Evolutionary conservation across 768 basidiomycete genomes (phyloP).

Genomic region (Russula olivacea): DNA sequence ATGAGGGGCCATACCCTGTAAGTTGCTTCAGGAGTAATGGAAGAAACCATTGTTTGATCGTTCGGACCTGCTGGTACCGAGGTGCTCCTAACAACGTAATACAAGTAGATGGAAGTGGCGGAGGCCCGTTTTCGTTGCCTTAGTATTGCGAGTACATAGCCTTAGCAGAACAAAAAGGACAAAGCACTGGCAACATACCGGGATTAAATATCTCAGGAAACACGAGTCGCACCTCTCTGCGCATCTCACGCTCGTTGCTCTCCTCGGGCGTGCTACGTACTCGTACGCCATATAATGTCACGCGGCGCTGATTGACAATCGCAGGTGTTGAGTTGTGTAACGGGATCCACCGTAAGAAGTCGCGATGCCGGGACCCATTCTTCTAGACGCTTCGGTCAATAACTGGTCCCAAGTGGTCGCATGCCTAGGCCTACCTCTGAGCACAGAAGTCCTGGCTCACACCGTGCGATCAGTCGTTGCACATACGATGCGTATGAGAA

Average conservation of each 20-base stretch:
- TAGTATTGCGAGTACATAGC: neutral
- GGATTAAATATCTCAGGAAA: slow-evolving; percentile 57
- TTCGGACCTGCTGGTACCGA: slow-evolving; percentile 69
- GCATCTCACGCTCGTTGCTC: slow-evolving; percentile 59
- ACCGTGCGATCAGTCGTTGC: slow-evolving; percentile 74
- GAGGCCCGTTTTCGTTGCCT: slow-evolving; percentile 3
- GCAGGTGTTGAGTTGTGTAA: slow-evolving; percentile 54
- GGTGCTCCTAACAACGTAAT: slow-evolving; percentile 46
- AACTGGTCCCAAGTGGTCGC: neutral
- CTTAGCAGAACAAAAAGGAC: neutral
- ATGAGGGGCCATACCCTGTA: slow-evolving; percentile 37
- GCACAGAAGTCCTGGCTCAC: slow-evolving; percentile 55
- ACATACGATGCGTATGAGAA: slow-evolving; percentile 74
- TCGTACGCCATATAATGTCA: slow-evolving; percentile 62
- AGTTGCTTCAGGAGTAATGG: slow-evolving; percentile 57
- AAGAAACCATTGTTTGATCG: slow-evolving; percentile 67
- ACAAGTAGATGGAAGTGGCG: slow-evolving; percentile 38
- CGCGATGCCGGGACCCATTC: slow-evolving; percentile 55
- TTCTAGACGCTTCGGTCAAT: slow-evolving; percentile 32
- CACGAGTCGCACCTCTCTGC: slow-evolving; percentile 57
- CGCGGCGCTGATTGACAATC: slow-evolving; percentile 60
- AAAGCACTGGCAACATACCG: neutral
- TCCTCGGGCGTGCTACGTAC: slow-evolving; percentile 70
- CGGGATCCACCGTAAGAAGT: slow-evolving; percentile 68
- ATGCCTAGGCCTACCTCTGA: slow-evolving; percentile 41